These are phyloP conservation scores for Pichia sp. DNA, from an alignment of 1,139 yeast genomes.

Conservation along the genomic window DNA sequence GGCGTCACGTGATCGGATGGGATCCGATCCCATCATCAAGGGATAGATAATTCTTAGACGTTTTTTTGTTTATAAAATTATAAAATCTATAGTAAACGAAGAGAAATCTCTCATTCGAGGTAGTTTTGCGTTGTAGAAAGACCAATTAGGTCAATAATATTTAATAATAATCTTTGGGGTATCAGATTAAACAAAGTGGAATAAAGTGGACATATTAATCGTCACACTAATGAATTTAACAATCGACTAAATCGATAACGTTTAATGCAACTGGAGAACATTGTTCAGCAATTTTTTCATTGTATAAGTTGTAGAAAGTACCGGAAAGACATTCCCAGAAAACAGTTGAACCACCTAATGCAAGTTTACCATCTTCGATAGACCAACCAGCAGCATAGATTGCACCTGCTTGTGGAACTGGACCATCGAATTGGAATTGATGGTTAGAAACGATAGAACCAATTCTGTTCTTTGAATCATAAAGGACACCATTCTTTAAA, in stretches of 20 bases:
- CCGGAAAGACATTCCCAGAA: constrained; percentile 81
- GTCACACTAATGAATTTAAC: constrained; percentile 33
- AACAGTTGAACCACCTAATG: constrained; percentile 52
- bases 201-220: constrained; percentile 1
- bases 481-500: constrained; percentile 46
- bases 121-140: not conserved
- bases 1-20: too few relatives aligned
- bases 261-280: constrained; percentile 57
- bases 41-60: not conserved
- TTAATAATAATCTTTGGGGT: not conserved
- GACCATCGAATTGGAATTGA: constrained; percentile 86
- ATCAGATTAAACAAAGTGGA: not conserved
- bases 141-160: not conserved
- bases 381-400: constrained; percentile 84
- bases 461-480: constrained; percentile 59
- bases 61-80: not conserved
- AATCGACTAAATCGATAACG: constrained; percentile 53
- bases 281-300: constrained; percentile 57
- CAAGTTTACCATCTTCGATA: constrained; percentile 59
- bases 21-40: too few relatives aligned
- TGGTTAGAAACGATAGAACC: constrained; percentile 79
- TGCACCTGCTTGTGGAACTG: constrained; percentile 86
- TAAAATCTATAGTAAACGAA: not conserved
- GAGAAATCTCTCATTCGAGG: not conserved
- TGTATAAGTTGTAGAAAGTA: constrained; percentile 75